Evolutionary conservation across 495 filamentous ascomycete genomes (phyloP), one percentile per base, ranked within the genome.

Genomic region (Trichoderma orchidacearum): DNA sequence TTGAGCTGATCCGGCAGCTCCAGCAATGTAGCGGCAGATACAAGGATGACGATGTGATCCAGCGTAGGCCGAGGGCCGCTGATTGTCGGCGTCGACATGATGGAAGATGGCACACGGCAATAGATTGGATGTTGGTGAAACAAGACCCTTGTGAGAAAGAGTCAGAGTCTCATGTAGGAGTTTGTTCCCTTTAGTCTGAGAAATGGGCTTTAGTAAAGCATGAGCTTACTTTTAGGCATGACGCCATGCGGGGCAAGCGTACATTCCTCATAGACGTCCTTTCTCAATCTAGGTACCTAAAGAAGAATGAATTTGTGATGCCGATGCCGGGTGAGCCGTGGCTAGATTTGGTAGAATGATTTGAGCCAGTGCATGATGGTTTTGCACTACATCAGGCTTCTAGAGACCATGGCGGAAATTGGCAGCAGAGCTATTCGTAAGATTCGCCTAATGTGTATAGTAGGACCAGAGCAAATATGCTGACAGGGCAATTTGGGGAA

Each of bases 21-120:
- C 15, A 59, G 28, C 28, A 79, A 63, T 51, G 63, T 59, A 8
- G 58, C 50, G 62, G 72, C 69, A 0, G 80, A 72, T 48, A 84
- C 60, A 29, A 82, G 72, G 61, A 84, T 64, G 59, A 84, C 73
- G 52, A 84, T 73, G 63, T 84, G 80, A 68, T 83, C 80, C 56
- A 82, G 9, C 8, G 21, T 48, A 15, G 38, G 41, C 41, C 15
- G 41, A 6, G 41, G 41, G 12, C 5, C 3, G 21, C 4, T 15
- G 34, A 3, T 48, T 12, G 5, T 8, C 17, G 23, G 36, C n/a
- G 17, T 23, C 3, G 41, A 48, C 41, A 48, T 48, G 41, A 9
- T 48, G 41, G 41, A 6, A 11, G 41, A 3, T 27, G 41, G 9
- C 13, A 25, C 8, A 48, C 3, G 13, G 8, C 21, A n/a, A 3